Evolutionary conservation across 2,329 filamentous ascomycete species (phyloP).

Genomic region (Meredithiella fracta): DNA sequence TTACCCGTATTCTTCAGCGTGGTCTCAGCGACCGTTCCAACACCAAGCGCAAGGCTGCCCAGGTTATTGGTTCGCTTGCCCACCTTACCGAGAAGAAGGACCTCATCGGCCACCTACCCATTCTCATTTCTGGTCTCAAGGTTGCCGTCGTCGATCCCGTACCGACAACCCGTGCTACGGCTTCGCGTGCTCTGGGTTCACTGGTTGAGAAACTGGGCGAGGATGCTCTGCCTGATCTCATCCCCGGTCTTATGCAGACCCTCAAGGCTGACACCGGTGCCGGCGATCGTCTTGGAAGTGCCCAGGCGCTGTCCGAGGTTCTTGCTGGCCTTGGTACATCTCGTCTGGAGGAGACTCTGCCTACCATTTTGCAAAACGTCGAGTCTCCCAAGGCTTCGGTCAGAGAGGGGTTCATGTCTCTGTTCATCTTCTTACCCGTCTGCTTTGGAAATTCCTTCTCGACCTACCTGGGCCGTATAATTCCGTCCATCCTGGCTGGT

Average conservation of each 20-base stretch:
- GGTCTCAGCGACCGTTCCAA: constrained; percentile 79
- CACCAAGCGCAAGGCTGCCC: constrained; percentile 89
- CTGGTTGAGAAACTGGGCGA: constrained; percentile 97
- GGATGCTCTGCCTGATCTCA: constrained; percentile 89
- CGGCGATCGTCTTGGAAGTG: constrained; percentile 86
- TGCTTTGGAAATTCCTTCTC: constrained; percentile 99
- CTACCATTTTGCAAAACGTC: constrained; percentile 91
- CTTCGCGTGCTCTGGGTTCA: constrained; percentile 86
- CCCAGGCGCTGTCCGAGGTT: constrained; percentile 90
- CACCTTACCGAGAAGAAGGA: constrained; percentile 96
- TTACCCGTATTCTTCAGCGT: constrained; percentile 88
- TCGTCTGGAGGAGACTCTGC: constrained; percentile 85
- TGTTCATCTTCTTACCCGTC: constrained; percentile 97
- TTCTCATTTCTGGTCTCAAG: constrained; percentile 80
- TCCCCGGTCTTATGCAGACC: constrained; percentile 92
- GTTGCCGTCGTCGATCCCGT: constrained; percentile 86
- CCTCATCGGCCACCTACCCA: constrained; percentile 74
- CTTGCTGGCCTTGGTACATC: constrained; percentile 85
- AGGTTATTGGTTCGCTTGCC: constrained; percentile 94
- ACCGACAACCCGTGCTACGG: constrained; percentile 86
- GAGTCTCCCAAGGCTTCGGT: constrained; percentile 79
- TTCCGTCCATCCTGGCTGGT: constrained; percentile 84
- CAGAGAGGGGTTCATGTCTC: constrained; percentile 96
- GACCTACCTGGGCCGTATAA: constrained; percentile 86
- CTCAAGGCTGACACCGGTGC: constrained; percentile 95